Evolutionary conservation across 2,329 filamentous ascomycete species (phyloP).

Genomic region (Phaeophleospora eucalypticola): DNA sequence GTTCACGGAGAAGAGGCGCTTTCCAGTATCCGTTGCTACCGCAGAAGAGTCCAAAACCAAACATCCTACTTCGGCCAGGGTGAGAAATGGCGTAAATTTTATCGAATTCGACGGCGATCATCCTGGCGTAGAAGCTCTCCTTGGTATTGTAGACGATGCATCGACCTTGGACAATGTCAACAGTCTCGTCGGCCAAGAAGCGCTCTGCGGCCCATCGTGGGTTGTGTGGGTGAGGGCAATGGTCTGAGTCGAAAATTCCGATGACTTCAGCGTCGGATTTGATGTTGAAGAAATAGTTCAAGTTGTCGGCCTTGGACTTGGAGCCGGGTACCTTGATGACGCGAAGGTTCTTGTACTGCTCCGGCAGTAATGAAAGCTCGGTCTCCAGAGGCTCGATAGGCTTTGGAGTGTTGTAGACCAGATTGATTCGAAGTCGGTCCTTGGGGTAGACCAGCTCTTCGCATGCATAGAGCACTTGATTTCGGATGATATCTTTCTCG

Average conservation of each 20-base stretch:
- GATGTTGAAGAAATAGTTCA: slow-evolving; percentile 47
- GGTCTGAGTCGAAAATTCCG: slow-evolving; percentile 49
- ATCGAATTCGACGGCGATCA: slow-evolving; percentile 50
- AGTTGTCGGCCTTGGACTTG: slow-evolving; percentile 49
- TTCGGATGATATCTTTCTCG: slow-evolving; percentile 49
- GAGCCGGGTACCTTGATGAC: slow-evolving; percentile 48
- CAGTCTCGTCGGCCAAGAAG: slow-evolving; percentile 40
- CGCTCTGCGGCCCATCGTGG: slow-evolving; percentile 48
- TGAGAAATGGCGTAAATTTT: slow-evolving; percentile 52
- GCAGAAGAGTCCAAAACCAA: slow-evolving; percentile 48
- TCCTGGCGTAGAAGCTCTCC: slow-evolving; percentile 41
- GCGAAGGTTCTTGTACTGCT: slow-evolving; percentile 39
- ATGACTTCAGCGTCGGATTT: slow-evolving; percentile 44
- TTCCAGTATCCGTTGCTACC: slow-evolving; percentile 50
- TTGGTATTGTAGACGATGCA: slow-evolving; percentile 48
- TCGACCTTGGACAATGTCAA: slow-evolving; percentile 49
- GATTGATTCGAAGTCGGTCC: slow-evolving; percentile 45
- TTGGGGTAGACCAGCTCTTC: slow-evolving; percentile 46
- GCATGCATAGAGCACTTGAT: slow-evolving; percentile 44
- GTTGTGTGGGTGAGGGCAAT: slow-evolving; percentile 48
- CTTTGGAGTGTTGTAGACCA: slow-evolving; percentile 48
- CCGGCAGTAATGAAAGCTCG: slow-evolving; percentile 37
- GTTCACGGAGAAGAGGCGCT: slow-evolving; percentile 40
- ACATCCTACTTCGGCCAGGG: slow-evolving; percentile 46
- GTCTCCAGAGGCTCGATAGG: slow-evolving; percentile 46